Evolutionary conservation across 1,284 basidiomycete species (phyloP).

Genomic region (Cutaneotrichosporon curvatum): DNA sequence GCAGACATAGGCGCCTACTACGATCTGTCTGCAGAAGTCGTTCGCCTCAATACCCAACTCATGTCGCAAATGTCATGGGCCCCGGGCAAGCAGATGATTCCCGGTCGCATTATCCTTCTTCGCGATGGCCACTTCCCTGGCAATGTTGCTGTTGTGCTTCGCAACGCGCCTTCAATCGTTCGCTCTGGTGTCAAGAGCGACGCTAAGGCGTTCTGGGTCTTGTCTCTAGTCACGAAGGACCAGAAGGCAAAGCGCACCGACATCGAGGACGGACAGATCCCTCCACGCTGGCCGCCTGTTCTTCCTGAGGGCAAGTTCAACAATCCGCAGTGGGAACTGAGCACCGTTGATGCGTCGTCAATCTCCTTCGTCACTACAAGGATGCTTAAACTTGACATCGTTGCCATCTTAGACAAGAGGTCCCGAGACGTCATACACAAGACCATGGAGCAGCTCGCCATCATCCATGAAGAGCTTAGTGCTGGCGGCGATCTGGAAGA

Average conservation of each 20-base stretch:
- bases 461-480: slow-evolving; percentile 53
- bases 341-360: slow-evolving; percentile 62
- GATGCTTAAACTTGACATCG: slow-evolving; percentile 65
- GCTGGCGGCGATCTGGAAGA: slow-evolving; percentile 55
- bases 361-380: slow-evolving; percentile 68
- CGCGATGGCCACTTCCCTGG: slow-evolving; percentile 76
- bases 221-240: slow-evolving; percentile 65
- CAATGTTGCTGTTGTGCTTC: slow-evolving; percentile 69
- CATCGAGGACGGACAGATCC: slow-evolving; percentile 53
- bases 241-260: slow-evolving; percentile 58
- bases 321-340: slow-evolving; percentile 63
- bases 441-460: slow-evolving; percentile 47
- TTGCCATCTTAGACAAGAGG: slow-evolving; percentile 53
- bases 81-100: slow-evolving; percentile 58
- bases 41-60: slow-evolving; percentile 61
- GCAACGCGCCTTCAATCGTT: slow-evolving; percentile 54
- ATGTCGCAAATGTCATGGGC: slow-evolving; percentile 59
- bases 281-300: slow-evolving; percentile 67
- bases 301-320: slow-evolving; percentile 51
- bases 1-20: slow-evolving; percentile 71
- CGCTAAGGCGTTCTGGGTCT: slow-evolving; percentile 54
- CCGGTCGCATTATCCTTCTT: slow-evolving; percentile 77
- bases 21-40: slow-evolving; percentile 62
- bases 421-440: slow-evolving; percentile 48
- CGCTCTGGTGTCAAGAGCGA: slow-evolving; percentile 47